A percentile compares a stretch with the other conserved stretches of the same genome.
Evolutionary conservation across 257 asterid species (phyloP).

Genomic region (Henckelia pumila): DNA sequence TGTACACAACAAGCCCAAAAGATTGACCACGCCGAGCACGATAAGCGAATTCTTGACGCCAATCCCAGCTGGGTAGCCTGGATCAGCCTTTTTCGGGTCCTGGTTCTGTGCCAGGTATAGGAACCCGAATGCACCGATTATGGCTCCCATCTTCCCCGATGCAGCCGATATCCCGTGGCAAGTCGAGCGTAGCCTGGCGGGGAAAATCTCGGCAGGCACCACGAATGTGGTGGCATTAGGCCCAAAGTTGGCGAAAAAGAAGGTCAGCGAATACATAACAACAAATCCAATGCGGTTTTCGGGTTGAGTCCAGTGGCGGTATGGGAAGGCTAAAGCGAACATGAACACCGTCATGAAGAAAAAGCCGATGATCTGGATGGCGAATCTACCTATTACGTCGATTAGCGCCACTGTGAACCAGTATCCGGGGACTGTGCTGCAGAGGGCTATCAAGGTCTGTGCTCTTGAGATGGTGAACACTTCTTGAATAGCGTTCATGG

Average conservation of each 20-base stretch:
- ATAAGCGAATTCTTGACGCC: conserved; percentile 12
- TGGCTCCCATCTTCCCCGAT: conserved; percentile 21
- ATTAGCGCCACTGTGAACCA: conserved; percentile 50
- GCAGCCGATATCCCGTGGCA: conserved; percentile 25
- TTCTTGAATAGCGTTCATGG: conserved; percentile 20
- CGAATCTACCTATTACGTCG: conserved; percentile 39
- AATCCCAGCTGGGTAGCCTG: conserved; percentile 17
- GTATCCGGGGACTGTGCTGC: conserved; percentile 54
- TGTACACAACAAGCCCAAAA: conserved; percentile 29
- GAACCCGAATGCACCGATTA: conserved; percentile 18
- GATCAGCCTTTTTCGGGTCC: conserved; percentile 6
- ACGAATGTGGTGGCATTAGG: conserved; percentile 55
- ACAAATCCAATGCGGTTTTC: conserved; percentile 39
- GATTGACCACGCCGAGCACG: conserved; percentile 23
- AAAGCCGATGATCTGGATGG: conserved; percentile 42
- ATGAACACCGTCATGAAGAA: conserved; percentile 43
- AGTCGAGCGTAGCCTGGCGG: conserved; percentile 21
- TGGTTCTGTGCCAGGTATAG: conserved; percentile 7
- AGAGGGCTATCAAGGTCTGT: conserved; percentile 26
- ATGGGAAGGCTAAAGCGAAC: conserved; percentile 46
- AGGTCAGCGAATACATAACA: conserved; percentile 38
- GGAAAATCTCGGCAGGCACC: conserved; percentile 27
- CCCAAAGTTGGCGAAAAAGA: conserved; percentile 55
- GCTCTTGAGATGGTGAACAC: conserved; percentile 21
- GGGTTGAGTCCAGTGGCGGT: conserved; percentile 42